Conservation (phyloP, 1,284 basidiomycete genomes). For the Mrakiaceae sp. region DNA sequence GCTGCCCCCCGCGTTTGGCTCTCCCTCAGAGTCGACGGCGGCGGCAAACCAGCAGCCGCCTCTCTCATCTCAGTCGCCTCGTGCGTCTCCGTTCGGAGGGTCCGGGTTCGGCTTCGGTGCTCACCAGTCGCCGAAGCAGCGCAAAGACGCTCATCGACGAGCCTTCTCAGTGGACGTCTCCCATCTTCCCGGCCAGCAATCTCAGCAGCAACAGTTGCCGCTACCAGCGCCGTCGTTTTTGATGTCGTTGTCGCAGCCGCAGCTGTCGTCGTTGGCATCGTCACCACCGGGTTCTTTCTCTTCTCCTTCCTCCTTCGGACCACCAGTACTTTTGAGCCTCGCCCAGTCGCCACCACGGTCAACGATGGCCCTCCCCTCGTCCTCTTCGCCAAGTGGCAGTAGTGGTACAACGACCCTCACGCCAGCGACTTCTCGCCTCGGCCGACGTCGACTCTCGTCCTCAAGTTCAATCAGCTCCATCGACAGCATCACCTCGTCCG, state of each 20-base stretch:
- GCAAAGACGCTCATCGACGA: constrained; percentile 1
- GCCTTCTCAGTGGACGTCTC: constrained; percentile 5
- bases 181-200: background rate
- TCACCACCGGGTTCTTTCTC: background rate
- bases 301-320: background rate
- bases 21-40: background rate
- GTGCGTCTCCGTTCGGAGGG: background rate
- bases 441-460: too few relatives aligned
- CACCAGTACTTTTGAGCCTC: too few relatives aligned
- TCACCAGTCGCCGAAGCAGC: background rate
- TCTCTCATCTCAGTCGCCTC: background rate
- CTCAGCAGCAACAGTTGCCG: background rate
- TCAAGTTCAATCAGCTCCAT: too few relatives aligned
- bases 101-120: background rate
- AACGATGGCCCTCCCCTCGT: too few relatives aligned
- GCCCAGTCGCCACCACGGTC: too few relatives aligned
- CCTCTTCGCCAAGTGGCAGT: too few relatives aligned
- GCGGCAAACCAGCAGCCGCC: background rate
- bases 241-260: background rate
- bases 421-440: too few relatives aligned
- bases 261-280: background rate
- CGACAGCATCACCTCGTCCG: too few relatives aligned
- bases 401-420: too few relatives aligned
- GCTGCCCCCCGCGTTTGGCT: background rate
- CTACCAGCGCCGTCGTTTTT: background rate